Conservation (phyloP, 805 yeast genomes). For the Ogataea minuta region DNA sequence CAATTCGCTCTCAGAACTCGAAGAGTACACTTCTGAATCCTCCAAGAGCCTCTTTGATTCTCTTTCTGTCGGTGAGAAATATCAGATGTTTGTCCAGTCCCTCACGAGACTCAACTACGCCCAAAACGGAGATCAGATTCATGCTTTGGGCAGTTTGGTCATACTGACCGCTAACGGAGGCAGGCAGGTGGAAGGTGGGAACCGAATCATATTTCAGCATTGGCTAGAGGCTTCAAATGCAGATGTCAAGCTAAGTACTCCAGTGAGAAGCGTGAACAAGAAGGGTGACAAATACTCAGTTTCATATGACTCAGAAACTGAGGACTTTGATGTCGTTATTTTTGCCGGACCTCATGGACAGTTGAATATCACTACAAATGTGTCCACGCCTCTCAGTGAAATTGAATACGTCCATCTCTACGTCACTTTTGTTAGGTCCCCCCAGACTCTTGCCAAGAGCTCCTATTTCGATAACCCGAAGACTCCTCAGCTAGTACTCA, state of each 20-base stretch:
- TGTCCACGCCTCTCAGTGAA: constrained; percentile 7
- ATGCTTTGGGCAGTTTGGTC: constrained; percentile 41
- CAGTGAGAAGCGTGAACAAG: constrained; percentile 27
- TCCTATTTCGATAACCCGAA: constrained; percentile 13
- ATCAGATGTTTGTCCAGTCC: constrained; percentile 35
- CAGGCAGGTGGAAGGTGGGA: constrained; percentile 42
- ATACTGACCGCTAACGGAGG: constrained; percentile 39
- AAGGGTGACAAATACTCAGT: constrained; percentile 3
- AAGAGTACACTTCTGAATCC: constrained; percentile 21
- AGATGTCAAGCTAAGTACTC: constrained; percentile 28
- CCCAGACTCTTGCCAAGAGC: constrained; percentile 13
- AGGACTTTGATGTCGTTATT: constrained; percentile 41
- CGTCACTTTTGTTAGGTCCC: constrained; percentile 36
- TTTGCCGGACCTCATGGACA: constrained; percentile 43
- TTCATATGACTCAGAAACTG: constrained; percentile 5
- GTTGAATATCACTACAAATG: constrained; percentile 25
- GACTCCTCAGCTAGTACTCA: constrained; percentile 30
- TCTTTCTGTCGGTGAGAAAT: constrained; percentile 28
- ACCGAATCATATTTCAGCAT: constrained; percentile 40
- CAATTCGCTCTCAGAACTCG: constrained; percentile 21
- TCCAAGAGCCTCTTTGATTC: constrained; percentile 29
- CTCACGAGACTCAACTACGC: constrained; percentile 45
- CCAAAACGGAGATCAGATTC: constrained; percentile 40
- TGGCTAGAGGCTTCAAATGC: constrained; percentile 40
- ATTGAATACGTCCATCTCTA: constrained; percentile 38